Conservation (phyloP, 352 stramenopile genomes). For the Blastocystis hominis region DNA sequence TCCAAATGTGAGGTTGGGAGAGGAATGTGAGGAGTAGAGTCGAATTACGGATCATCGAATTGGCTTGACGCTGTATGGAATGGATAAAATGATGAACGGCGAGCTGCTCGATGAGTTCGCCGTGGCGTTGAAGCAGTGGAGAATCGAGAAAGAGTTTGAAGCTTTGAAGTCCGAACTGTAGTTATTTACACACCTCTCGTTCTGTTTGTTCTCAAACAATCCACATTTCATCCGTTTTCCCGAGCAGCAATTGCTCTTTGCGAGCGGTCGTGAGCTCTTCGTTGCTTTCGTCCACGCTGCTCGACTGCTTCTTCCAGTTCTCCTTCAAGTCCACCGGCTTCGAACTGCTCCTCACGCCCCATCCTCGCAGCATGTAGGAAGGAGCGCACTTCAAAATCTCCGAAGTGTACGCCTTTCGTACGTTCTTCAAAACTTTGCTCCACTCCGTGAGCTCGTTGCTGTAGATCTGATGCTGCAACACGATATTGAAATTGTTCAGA, state of each 20-base stretch:
- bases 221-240: background rate
- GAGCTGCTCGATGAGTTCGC: conserved; percentile 78
- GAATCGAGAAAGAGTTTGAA: conserved; percentile 53
- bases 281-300: background rate
- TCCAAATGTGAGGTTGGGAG: background rate
- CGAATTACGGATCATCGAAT: conserved; percentile 87
- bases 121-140: conserved; percentile 63
- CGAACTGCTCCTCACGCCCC: background rate
- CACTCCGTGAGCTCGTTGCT: conserved; percentile 30
- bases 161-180: background rate
- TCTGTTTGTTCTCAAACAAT: background rate
- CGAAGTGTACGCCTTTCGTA: conserved; percentile 28
- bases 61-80: conserved; percentile 72
- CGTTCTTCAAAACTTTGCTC: background rate
- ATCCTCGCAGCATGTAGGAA: conserved; percentile 19
- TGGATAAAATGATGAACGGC: conserved; percentile 77
- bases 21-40: conserved; percentile 68
- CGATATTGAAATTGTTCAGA: conserved; percentile 33
- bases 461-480: conserved; percentile 46
- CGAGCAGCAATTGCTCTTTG: conserved; percentile 6
- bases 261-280: background rate
- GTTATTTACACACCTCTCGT: background rate
- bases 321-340: background rate
- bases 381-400: conserved; percentile 26
- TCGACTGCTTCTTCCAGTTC: background rate